A percentile compares a stretch with the other conserved stretches of the same genome.
Conservation (phyloP, 1,139 yeast genomes). For the Geotrichum carabidarum region DNA sequence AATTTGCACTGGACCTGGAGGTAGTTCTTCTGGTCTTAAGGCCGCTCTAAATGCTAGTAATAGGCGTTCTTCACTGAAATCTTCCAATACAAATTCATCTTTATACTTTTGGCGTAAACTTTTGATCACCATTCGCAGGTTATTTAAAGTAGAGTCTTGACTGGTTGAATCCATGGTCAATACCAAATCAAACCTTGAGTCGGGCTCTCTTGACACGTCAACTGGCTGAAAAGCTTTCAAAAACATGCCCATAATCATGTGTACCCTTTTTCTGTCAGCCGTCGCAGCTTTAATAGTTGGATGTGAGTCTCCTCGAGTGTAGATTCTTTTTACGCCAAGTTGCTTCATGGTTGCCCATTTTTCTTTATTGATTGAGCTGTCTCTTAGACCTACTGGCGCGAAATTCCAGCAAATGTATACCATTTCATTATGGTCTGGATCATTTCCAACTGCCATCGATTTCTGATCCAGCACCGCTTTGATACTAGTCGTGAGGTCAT, state of each 20-base stretch:
- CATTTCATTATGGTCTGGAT: constrained; percentile 33
- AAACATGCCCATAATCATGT: constrained; percentile 68
- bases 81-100: not conserved
- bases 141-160: constrained; percentile 48
- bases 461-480: not conserved
- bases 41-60: not conserved
- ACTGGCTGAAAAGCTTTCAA: constrained; percentile 63
- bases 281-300: constrained; percentile 64
- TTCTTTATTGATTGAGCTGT: constrained; percentile 21
- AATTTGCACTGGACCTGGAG: too few relatives aligned
- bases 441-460: constrained; percentile 22
- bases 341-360: constrained; percentile 32
- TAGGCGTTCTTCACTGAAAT: not conserved
- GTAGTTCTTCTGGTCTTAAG: not conserved
- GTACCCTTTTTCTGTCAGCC: constrained; percentile 47
- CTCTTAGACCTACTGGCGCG: constrained; percentile 38
- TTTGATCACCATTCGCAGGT: constrained; percentile 46
- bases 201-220: constrained; percentile 49
- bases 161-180: constrained; percentile 49
- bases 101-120: constrained; percentile 39
- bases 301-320: constrained; percentile 78
- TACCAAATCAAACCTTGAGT: constrained; percentile 57
- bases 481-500: constrained; percentile 56
- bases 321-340: constrained; percentile 57
- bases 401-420: constrained; percentile 68